These are phyloP conservation scores for Styphnolobium japonicum DNA, from an alignment of 306 rosid species.

Conservation along the genomic window DNA sequence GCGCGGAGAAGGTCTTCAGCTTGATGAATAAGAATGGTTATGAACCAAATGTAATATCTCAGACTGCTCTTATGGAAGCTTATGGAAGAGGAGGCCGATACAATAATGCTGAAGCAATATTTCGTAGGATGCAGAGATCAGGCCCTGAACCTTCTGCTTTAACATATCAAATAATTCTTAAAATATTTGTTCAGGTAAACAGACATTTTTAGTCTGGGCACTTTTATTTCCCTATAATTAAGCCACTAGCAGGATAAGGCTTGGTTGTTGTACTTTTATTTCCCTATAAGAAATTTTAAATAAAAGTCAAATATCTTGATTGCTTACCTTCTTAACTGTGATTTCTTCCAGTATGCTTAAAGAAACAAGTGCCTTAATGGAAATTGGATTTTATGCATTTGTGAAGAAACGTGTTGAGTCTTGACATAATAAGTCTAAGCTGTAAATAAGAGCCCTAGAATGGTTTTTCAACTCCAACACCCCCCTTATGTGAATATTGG, in stretches of 20 bases:
- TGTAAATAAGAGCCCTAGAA: neutral
- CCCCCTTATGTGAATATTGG: neutral
- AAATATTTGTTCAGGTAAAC: conserved; percentile 74
- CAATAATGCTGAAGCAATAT: conserved; percentile 88
- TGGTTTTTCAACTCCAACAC: neutral
- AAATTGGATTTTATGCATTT: neutral
- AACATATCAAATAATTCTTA: conserved; percentile 86
- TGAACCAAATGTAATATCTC: conserved; percentile 70
- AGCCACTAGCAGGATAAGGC: neutral
- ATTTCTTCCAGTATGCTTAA: neutral
- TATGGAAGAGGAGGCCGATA: conserved; percentile 80
- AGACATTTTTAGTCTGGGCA: neutral
- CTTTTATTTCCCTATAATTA: neutral
- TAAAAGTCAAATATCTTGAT: neutral
- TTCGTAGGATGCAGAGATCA: conserved; percentile 79
- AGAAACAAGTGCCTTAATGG: neutral
- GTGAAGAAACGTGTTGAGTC: neutral
- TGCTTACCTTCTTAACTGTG: neutral
- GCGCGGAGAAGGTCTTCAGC: conserved; percentile 67
- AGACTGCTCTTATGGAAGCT: conserved; percentile 98
- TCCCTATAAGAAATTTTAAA: neutral
- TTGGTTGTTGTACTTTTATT: neutral
- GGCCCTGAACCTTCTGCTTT: conserved; percentile 95
- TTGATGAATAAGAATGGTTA: conserved; percentile 76
- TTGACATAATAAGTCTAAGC: neutral